Conservation (phyloP, 2,329 filamentous ascomycete genomes). For the Calycina herbarum region DNA sequence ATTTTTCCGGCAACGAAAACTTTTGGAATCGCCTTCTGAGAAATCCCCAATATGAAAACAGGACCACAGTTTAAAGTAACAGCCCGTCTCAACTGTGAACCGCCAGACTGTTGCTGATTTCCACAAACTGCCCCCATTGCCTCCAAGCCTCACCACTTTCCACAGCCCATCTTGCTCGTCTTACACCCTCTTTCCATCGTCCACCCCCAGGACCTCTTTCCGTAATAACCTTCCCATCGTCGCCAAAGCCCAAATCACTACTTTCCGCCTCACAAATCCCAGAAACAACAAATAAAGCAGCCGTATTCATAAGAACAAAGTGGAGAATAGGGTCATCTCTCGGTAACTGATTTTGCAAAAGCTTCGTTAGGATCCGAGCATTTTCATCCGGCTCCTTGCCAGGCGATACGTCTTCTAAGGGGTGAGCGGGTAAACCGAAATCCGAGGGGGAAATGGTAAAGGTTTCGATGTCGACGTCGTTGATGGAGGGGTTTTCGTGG, state of each 20-base stretch:
- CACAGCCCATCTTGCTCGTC: conserved; percentile 84
- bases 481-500: conserved; percentile 38
- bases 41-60: too few relatives aligned
- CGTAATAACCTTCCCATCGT: conserved; percentile 76
- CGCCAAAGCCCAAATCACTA: conserved; percentile 76
- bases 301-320: conserved; percentile 93
- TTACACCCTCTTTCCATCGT: conserved; percentile 92
- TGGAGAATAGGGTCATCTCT: conserved; percentile 82
- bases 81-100: background rate
- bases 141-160: conserved; percentile 82
- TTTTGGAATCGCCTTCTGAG: too few relatives aligned
- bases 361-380: conserved; percentile 75
- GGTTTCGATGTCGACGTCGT: conserved; percentile 62
- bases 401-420: conserved; percentile 75
- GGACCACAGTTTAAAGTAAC: background rate
- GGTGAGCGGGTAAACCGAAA: conserved; percentile 77
- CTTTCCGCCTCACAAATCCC: conserved; percentile 83
- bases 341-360: conserved; percentile 71
- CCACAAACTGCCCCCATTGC: conserved; percentile 81
- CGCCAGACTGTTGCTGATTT: conserved; percentile 54
- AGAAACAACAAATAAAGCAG: conserved; percentile 80
- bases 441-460: conserved; percentile 81
- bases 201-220: conserved; percentile 83
- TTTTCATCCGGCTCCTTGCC: conserved; percentile 87
- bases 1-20: too few relatives aligned